Conservation (phyloP, 2,329 filamentous ascomycete genomes). For the Xylogone sp. region DNA sequence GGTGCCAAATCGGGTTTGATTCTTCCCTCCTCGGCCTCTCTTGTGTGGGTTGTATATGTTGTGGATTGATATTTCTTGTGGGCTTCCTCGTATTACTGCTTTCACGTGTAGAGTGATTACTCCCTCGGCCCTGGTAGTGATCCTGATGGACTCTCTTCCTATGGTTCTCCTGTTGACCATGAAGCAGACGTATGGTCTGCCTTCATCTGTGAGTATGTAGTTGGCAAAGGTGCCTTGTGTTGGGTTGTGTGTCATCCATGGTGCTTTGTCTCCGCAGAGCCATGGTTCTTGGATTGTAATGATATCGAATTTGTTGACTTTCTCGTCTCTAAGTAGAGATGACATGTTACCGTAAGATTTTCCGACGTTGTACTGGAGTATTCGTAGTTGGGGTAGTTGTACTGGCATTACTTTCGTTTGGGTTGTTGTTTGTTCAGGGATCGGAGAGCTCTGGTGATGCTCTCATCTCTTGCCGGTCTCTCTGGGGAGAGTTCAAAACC, state of each 20-base stretch:
- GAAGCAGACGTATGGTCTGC: neutral
- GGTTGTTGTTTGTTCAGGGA: no score
- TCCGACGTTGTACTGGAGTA: neutral
- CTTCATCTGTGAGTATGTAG: neutral
- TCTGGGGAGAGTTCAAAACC: no score
- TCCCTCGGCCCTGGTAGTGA: neutral
- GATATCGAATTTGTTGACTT: slow-evolving; percentile 18
- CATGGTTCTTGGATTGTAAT: slow-evolving; percentile 20
- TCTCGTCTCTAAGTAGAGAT: slow-evolving; percentile 17
- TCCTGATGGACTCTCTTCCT: neutral
- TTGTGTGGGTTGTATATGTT: neutral
- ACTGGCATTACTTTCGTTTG: no score
- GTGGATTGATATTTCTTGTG: neutral
- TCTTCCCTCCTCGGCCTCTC: neutral
- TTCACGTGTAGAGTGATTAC: no score
- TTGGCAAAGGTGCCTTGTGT: slow-evolving; percentile 17
- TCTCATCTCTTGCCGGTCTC: no score
- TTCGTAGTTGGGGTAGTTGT: neutral
- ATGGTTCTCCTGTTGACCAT: neutral
- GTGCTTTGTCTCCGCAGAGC: slow-evolving; percentile 14
- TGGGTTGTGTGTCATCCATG: slow-evolving; percentile 18
- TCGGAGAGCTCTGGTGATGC: no score
- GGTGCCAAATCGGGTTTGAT: neutral
- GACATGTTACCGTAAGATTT: slow-evolving; percentile 11
- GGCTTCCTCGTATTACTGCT: no score